phyloP scores from a whole-genome alignment of 345 rosid genomes.

The Sisymbrium irio region DNA sequence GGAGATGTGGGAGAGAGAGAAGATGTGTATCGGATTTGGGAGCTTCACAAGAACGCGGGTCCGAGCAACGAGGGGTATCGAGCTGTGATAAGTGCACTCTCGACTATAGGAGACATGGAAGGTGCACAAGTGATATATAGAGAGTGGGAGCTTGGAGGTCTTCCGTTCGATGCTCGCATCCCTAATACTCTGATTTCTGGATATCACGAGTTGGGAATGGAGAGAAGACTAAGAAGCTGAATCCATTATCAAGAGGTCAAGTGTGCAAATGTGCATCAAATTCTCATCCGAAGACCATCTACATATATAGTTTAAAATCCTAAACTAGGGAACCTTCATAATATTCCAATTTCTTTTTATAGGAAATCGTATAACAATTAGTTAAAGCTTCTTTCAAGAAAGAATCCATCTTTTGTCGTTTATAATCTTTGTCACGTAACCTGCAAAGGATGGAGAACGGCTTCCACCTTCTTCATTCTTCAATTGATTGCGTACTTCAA shows the following conservation, averaged over 20 bases:
- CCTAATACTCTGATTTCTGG: constrained; percentile 5
- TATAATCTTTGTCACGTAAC: neutral
- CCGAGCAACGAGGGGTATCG: constrained; percentile 7
- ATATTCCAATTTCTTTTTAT: no score
- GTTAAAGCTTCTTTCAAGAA: no score
- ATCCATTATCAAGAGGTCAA: neutral
- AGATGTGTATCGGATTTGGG: constrained; percentile 15
- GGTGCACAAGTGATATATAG: constrained; percentile 21
- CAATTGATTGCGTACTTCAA: neutral
- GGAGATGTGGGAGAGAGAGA: constrained; percentile 19
- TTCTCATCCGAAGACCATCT: neutral
- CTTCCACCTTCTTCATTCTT: no score
- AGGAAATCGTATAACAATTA: no score
- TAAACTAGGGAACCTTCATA: no score
- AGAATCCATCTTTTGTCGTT: neutral
- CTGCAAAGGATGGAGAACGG: no score
- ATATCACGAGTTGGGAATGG: constrained; percentile 5
- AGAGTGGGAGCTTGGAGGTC: constrained; percentile 19
- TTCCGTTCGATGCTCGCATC: neutral
- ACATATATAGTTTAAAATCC: neutral
- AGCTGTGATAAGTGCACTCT: constrained; percentile 11
- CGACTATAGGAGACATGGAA: constrained; percentile 9
- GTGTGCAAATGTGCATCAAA: neutral
- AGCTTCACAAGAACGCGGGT: constrained; percentile 18
- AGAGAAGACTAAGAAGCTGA: neutral